A percentile compares a stretch with the other conserved stretches of the same genome.
phyloP scores from a whole-genome alignment of 2,329 filamentous ascomycete genomes.

The Capronia epimyces region DNA sequence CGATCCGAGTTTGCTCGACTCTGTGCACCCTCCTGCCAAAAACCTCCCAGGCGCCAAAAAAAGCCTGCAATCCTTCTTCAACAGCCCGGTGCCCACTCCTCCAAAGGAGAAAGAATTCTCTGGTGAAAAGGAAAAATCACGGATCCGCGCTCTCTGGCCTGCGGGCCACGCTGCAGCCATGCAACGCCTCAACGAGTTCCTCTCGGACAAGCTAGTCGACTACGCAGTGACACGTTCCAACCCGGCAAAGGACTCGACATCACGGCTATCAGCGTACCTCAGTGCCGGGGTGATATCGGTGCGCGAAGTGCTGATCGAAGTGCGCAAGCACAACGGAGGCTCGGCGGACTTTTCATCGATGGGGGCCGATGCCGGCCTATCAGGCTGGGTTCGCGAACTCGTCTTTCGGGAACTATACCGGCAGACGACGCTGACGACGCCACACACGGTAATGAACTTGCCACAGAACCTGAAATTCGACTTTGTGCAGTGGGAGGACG shows the following conservation, averaged over 20 bases:
- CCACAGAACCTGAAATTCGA: constrained; percentile 50
- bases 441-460: constrained; percentile 48
- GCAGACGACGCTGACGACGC: constrained; percentile 44
- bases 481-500: constrained; percentile 48
- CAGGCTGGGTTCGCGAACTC: constrained; percentile 48
- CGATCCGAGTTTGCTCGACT: constrained; percentile 40
- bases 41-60: constrained; percentile 35
- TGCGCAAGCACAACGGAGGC: constrained; percentile 40
- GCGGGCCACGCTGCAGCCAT: constrained; percentile 34
- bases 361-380: constrained; percentile 35
- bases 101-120: constrained; percentile 34
- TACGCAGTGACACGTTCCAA: constrained; percentile 34
- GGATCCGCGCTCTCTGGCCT: constrained; percentile 37
- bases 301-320: constrained; percentile 42
- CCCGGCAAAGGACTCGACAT: constrained; percentile 35
- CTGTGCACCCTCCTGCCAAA: constrained; percentile 38
- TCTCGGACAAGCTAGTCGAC: constrained; percentile 32
- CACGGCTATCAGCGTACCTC: constrained; percentile 36
- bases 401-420: constrained; percentile 50
- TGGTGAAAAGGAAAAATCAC: constrained; percentile 31
- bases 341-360: constrained; percentile 42
- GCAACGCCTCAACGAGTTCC: constrained; percentile 32
- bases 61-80: constrained; percentile 34
- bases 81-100: constrained; percentile 29
- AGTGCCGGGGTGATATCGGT: constrained; percentile 39